Evolutionary conservation across 306 rosid species (phyloP), one percentile per base, ranked within the genome.

Genomic region (Cicer yamashitae): DNA sequence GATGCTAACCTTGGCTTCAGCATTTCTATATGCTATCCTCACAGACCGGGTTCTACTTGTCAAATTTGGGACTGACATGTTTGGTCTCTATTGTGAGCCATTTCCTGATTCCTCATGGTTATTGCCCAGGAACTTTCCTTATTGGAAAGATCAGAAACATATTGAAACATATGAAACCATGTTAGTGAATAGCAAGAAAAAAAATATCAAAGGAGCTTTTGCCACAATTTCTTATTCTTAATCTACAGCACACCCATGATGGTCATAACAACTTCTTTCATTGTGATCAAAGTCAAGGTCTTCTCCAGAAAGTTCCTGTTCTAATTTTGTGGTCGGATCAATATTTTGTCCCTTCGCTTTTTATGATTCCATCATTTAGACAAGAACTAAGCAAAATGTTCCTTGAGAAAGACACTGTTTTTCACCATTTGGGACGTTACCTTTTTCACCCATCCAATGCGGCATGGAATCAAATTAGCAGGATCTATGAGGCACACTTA

Each of bases 1-100:
- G 74, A 89, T 91, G 70, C 7, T 89, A 25, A 87, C 91, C 74
- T 69, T 91, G 76, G 91, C 82, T 30, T 75, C 96, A 4, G 83
- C 94, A 51, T 91, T 91, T 67, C 88, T 91, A 43, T 91, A 91
- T 73, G 89, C 94, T 57, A 72, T 91, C 43, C 94, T 91, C 69
- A 87, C 96, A 2, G 86, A 89, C 66, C 88, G 93, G 34, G 91
- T 91, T 58, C 81, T 91, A 8, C 92, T 91, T 8, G 92, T 91
- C 63, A 88, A 59, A 86, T 89, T 91, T 47, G 90, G 88, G 56
- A 7, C 72, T 47, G 96, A 89, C 60, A 89, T 91, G 96, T 52
- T 52, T 40, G 89, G 78, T 73, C 89, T 91, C 51, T 91, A 89
- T 62, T 91, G 96, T 5, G 91, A 91, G 78, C 96, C 96, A 44